Evolutionary conservation across 2,329 filamentous ascomycete genomes (phyloP).

Genomic region (Decorospora gaudefroyi): DNA sequence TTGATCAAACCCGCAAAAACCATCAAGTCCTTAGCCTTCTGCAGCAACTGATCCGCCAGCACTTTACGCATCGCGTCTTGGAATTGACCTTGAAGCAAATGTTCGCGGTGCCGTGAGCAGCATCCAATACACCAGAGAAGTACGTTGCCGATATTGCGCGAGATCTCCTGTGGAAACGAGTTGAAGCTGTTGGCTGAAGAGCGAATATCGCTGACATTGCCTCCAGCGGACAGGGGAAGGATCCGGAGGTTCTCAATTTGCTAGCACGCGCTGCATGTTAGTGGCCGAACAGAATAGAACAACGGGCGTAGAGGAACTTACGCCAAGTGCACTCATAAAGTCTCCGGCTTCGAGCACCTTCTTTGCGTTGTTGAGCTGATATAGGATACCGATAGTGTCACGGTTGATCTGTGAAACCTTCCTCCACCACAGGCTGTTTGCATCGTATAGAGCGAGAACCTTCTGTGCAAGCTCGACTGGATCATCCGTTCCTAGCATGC

Average conservation of each 20-base stretch:
- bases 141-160: slow-evolving; percentile 86
- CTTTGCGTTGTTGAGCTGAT: slow-evolving; percentile 66
- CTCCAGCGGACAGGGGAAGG: slow-evolving; percentile 74
- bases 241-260: slow-evolving; percentile 75
- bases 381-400: slow-evolving; percentile 62
- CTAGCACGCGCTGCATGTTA: slow-evolving; percentile 52
- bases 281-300: neutral
- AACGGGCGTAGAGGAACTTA: slow-evolving; percentile 52
- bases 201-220: slow-evolving; percentile 79
- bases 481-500: slow-evolving; percentile 69
- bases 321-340: slow-evolving; percentile 67
- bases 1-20: slow-evolving; percentile 91
- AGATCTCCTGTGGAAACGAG: slow-evolving; percentile 75
- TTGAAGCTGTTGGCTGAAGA: slow-evolving; percentile 80
- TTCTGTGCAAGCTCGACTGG: slow-evolving; percentile 65
- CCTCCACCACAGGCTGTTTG: slow-evolving; percentile 63
- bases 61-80: slow-evolving; percentile 64
- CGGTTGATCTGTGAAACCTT: slow-evolving; percentile 63
- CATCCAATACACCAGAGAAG: slow-evolving; percentile 92
- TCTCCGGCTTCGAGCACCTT: slow-evolving; percentile 60
- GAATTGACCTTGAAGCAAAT: slow-evolving; percentile 70
- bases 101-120: slow-evolving; percentile 74
- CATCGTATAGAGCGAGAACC: slow-evolving; percentile 66
- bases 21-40: slow-evolving; percentile 86
- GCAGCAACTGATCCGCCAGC: slow-evolving; percentile 69